Conservation (phyloP, 306 rosid species). For the Cicer judaicum region DNA sequence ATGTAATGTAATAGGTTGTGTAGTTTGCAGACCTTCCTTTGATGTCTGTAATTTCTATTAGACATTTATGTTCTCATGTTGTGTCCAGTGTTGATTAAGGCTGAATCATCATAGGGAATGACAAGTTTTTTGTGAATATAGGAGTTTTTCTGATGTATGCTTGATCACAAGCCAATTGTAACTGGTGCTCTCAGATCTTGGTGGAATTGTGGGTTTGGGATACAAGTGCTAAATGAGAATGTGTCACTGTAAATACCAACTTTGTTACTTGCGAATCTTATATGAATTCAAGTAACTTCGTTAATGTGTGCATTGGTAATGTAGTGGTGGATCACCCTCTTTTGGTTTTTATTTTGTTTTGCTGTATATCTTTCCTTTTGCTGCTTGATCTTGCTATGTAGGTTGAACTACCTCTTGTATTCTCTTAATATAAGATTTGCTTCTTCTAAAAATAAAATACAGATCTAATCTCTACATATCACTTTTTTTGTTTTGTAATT, state of each 20-base stretch:
- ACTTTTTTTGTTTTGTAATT: no score
- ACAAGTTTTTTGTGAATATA: slow-evolving; percentile 21
- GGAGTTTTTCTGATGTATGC: slow-evolving; percentile 25
- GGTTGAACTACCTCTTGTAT: no score
- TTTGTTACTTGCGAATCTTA: neutral
- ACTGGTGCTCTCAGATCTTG: slow-evolving; percentile 1
- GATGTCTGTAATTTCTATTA: slow-evolving; percentile 10
- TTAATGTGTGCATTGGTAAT: no score
- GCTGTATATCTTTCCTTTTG: no score
- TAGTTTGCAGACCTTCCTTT: slow-evolving; percentile 1
- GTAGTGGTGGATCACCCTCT: no score
- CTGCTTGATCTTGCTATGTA: no score
- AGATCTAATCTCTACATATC: no score
- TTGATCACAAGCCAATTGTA: slow-evolving; percentile 29
- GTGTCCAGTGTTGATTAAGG: slow-evolving; percentile 18
- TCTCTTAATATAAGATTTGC: no score
- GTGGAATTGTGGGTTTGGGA: slow-evolving; percentile 21
- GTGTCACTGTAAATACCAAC: slow-evolving; percentile 39
- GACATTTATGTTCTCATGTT: neutral
- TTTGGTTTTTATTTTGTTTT: no score
- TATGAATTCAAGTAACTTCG: neutral
- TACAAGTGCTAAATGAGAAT: slow-evolving; percentile 19
- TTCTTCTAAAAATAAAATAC: no score
- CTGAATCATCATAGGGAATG: slow-evolving; percentile 21
- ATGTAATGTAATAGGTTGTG: slow-evolving; percentile 25